Base-by-base conservation (phyloP, 1,284 basidiomycete genomes). In the Rhodofomes roseus region DNA sequence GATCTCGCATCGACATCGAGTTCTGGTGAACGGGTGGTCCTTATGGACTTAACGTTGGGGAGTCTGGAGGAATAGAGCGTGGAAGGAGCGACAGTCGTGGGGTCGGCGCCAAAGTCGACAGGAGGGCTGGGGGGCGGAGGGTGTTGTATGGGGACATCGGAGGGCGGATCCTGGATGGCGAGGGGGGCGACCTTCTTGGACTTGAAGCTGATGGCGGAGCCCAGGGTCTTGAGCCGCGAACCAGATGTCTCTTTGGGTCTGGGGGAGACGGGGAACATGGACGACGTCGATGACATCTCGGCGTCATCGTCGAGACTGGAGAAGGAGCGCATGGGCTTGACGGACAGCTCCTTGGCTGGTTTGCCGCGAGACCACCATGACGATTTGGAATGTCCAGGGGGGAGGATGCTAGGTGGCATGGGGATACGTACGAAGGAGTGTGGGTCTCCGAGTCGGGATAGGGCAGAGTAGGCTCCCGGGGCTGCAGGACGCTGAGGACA, bases 171-270 rank as follows among this genome's bases (percentile, higher is more conserved):
- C 63, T 83, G 79, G 62, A 85, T 82, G 54, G 82, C 73, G 39
- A 85, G 72, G 2, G 79, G 68, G 0, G 81, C 76, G n/a, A 64
- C 60, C 66, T 85, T 88, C 74, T 83, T 88, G 18, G 81, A 74
- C 70, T 82, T 87, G 67, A 87, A 76, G 56, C 86, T 84, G 55
- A 89, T 82, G 43, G 82, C 84, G 51, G 80, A 77, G 16, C 82
- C 81, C 43, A 90, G 70, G 2, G 81, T 78, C 62, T 80, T 83
- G 66, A 85, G 76, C 61, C 77, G 83, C 65, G 79, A 76, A 52
- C 63, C 48, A n/a, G 67, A 40, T 40, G 58, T 58, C 51, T 71
- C 69, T 58, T 66, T 70, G 36, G 57, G 52, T 48, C 62, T 68
- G 54, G 64, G 53, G 48, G 65, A 66, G 8, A 58, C 43, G 18